Evolutionary conservation across 108 stramenopile genomes (phyloP), one percentile per base, ranked within the genome.

Genomic region (Nannochloropsis salina): DNA sequence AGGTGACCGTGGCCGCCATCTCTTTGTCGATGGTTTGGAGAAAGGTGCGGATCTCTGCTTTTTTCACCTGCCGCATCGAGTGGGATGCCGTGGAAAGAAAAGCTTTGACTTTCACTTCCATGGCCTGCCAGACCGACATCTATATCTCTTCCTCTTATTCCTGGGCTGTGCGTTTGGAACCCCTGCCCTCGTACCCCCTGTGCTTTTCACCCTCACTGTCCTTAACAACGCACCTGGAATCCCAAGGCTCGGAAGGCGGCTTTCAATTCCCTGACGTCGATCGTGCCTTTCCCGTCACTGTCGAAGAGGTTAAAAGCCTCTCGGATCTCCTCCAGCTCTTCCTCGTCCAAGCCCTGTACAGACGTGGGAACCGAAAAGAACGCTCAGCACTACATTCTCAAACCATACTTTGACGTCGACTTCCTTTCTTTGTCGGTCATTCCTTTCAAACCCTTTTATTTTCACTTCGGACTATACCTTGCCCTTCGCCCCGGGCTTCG

Each of bases 181-280:
- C 61, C 61, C 61, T 74, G 20, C 8, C 8, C 2, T 74, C 61
- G 2, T 74, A n/a, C n/a, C 61, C 61, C 61, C 3, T n/a, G 20
- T n/a, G 15, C 61, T 15, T 51, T 51, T 2, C 61, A 2, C 61
- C 61, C 61, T 74, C 61, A 61, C 51, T 18, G 11, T 61, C 44
- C 81, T 85, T 15, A 87, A 86, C 42, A 82, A 80, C 61, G 0
- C n/a, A 74, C 61, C 61, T 74, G 61, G 42, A 88, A 90, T 8
- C 90, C 90, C 40, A 90, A 45, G 12, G 90, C 90, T 3, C 88
- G 82, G 80, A 90, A 89, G 40, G 86, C 88, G 12, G 88, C 90
- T 83, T 89, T 90, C 5, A 90, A 81, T 80, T 89, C 90, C 41
- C 86, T 82, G n/a, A 90, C 88, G 83, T 90, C 90, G 51, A 90